A percentile compares a stretch with the other conserved stretches of the same genome.
phyloP scores from a whole-genome alignment of 495 filamentous ascomycete genomes.

The Tuber microsphaerosporum region DNA sequence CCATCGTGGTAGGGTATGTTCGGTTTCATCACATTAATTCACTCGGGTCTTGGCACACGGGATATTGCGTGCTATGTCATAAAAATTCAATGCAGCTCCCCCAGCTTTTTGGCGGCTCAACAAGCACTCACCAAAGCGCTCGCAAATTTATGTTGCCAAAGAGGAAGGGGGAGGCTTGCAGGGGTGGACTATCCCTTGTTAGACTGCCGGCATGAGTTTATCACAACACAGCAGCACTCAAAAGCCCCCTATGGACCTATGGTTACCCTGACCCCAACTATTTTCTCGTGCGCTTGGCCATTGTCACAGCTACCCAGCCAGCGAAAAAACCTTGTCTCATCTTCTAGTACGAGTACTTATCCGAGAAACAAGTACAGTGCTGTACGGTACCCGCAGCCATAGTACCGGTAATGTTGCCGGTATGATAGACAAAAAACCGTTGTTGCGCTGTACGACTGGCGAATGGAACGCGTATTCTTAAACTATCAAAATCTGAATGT shows the following conservation, averaged over 20 bases:
- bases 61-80: neutral
- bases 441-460: neutral
- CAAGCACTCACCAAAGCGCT: neutral
- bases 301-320: no score
- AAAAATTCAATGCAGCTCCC: neutral
- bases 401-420: neutral
- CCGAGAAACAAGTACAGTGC: neutral
- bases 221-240: neutral
- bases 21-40: neutral
- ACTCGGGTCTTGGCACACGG: neutral
- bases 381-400: neutral
- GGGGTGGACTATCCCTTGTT: neutral
- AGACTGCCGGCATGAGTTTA: neutral
- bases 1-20: neutral
- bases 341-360: no score
- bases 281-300: neutral
- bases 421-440: neutral
- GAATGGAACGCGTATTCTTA: neutral
- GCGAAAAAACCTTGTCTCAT: no score
- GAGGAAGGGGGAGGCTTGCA: neutral
- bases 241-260: neutral
- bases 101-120: constrained; percentile 3
- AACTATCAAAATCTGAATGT: neutral
- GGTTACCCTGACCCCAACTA: neutral
- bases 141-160: neutral